Evolutionary conservation across 2,329 filamentous ascomycete genomes (phyloP), one percentile per base, ranked within the genome.

Genomic region (Fusarium tjaetaba): DNA sequence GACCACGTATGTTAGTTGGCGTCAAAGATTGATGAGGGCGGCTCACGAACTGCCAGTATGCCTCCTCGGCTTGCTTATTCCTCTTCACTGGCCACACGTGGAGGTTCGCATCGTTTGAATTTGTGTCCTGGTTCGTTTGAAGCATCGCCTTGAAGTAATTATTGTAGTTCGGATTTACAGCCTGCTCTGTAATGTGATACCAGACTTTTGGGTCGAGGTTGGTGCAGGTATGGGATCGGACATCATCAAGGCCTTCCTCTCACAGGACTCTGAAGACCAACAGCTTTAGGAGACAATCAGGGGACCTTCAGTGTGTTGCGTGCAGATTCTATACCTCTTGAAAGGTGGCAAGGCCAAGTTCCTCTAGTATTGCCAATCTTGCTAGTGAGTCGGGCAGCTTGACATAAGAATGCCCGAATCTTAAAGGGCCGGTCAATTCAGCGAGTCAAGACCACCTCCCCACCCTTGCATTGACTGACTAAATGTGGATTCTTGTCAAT

Each of bases 141-240:
- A 79, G 58, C 39, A 67, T 66, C 15, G 20, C 62, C 55, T n/a
- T 43, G 42, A 60, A 82, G 78, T 5, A 62, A 32, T 38, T 71
- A 66, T n/a, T 61, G 51, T 79, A 76, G 32, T 71, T 69, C 1
- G 22, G 32, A 73, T 81, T 79, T 39, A 82, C 79, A 20, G 79
- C 76, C 14, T 65, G 71, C 61, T 83, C 81, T 13, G 77, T 78
- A 26, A 82, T 39, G 46, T 80, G 73, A 62, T 81, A 82, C 81
- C 80, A 82, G 18, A 68, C 76, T 55, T 82, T 81, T 30, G 78
- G 58, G 71, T 82, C 78, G 64, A 82, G 65, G 32, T 70, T 75
- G 20, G 68, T 76, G 77, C 68, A 10, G 63, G 45, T 36, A 22
- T n/a, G 30, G 60, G 56, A 46, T 63, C 49, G 15, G 56, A n/a